Conservation (phyloP, 805 yeast species). For the Scheffersomyces ergatensis region DNA sequence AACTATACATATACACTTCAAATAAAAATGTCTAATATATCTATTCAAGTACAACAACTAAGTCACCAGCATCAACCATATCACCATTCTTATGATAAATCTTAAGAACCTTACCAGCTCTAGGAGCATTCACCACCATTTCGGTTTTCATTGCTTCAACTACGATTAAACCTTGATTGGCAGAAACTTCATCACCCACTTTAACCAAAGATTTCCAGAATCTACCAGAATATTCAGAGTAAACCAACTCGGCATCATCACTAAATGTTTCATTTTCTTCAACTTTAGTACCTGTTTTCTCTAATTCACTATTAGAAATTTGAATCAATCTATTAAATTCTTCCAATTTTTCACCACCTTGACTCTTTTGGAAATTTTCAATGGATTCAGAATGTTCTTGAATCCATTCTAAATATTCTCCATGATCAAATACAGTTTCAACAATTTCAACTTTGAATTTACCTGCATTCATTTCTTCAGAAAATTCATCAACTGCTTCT, state of each 20-base stretch:
- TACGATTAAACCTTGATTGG: slow-evolving; percentile 79
- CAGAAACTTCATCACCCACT: slow-evolving; percentile 71
- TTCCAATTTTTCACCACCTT: slow-evolving; percentile 77
- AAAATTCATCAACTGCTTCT: slow-evolving; percentile 67
- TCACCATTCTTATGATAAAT: slow-evolving; percentile 84
- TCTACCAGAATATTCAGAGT: slow-evolving; percentile 95
- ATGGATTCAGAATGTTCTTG: slow-evolving; percentile 71
- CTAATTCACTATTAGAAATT: slow-evolving; percentile 73
- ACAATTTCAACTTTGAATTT: slow-evolving; percentile 70
- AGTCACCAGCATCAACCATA: slow-evolving; percentile 95
- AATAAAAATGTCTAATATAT: no score
- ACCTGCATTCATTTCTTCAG: slow-evolving; percentile 79
- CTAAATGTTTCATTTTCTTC: slow-evolving; percentile 59
- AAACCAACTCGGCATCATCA: slow-evolving; percentile 79
- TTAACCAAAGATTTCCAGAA: slow-evolving; percentile 90
- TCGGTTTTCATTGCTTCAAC: slow-evolving; percentile 99
- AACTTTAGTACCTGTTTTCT: slow-evolving; percentile 42
- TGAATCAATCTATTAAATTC: slow-evolving; percentile 85
- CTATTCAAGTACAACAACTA: slow-evolving; percentile 75
- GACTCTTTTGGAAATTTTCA: slow-evolving; percentile 60
- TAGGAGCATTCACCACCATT: slow-evolving; percentile 79
- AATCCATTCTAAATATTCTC: slow-evolving; percentile 75
- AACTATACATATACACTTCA: no score
- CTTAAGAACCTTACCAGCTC: slow-evolving; percentile 68
- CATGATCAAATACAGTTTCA: slow-evolving; percentile 80